phyloP scores from a whole-genome alignment of 1,284 basidiomycete genomes.

The Trichosporon coremiiforme region DNA sequence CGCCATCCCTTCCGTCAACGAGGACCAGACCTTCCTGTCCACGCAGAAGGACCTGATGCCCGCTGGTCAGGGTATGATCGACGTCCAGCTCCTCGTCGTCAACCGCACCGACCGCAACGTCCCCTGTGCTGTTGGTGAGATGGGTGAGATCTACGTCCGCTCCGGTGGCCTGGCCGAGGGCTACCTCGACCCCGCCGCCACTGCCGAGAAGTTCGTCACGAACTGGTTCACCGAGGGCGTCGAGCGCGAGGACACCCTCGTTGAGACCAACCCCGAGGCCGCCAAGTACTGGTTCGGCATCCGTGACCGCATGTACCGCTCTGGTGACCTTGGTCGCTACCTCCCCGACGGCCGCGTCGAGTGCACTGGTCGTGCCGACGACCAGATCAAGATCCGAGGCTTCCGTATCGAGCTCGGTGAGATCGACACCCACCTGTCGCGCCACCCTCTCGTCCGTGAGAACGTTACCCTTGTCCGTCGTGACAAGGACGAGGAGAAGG shows the following conservation, averaged over 20 bases:
- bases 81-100: slow-evolving; percentile 96
- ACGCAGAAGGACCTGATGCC: slow-evolving; percentile 99
- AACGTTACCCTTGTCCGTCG: slow-evolving; percentile 95
- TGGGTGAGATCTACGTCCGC: slow-evolving; percentile 98
- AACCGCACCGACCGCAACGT: slow-evolving; percentile 88
- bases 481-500: slow-evolving; percentile 99
- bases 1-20: slow-evolving; percentile 80
- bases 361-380: slow-evolving; percentile 95
- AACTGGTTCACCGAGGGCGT: slow-evolving; percentile 81
- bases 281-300: slow-evolving; percentile 89
- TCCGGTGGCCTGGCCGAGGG: slow-evolving; percentile 95
- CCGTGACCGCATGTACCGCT: slow-evolving; percentile 96
- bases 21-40: slow-evolving; percentile 85
- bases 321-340: slow-evolving; percentile 95
- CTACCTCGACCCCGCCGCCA: slow-evolving; percentile 83
- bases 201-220: slow-evolving; percentile 83
- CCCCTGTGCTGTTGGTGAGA: slow-evolving; percentile 92
- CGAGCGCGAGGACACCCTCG: slow-evolving; percentile 70
- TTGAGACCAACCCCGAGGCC: slow-evolving; percentile 66
- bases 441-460: slow-evolving; percentile 90
- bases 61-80: slow-evolving; percentile 95
- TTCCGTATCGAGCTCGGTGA: slow-evolving; percentile 99
- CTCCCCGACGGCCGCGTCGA: slow-evolving; percentile 91
- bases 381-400: slow-evolving; percentile 99
- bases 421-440: slow-evolving; percentile 94